Evolutionary conservation across 371 early-diverging fungal genomes (phyloP).

Genomic region (Smittium mucronatum): DNA sequence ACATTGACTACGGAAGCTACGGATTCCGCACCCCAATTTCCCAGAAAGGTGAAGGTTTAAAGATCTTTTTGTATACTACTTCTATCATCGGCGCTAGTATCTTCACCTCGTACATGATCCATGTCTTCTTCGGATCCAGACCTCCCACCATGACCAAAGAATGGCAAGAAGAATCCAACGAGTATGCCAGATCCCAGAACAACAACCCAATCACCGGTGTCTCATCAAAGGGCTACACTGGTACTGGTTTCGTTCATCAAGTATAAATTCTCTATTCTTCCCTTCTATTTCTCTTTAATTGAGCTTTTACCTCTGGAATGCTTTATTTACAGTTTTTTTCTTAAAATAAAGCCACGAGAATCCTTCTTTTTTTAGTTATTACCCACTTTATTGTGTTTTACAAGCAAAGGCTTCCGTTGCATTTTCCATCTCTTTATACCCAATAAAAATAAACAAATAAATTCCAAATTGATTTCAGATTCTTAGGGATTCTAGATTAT

Average conservation of each 20-base stretch:
- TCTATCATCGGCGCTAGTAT: conserved; percentile 42
- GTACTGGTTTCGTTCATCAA: conserved; percentile 50
- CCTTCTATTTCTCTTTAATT: no score
- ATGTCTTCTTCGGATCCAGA: conserved; percentile 21
- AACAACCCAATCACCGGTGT: conserved; percentile 82
- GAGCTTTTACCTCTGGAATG: no score
- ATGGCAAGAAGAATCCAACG: conserved; percentile 85
- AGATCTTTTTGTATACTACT: conserved; percentile 58
- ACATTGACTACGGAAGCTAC: conserved; percentile 88
- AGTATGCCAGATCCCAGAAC: conserved; percentile 65
- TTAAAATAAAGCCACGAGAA: no score
- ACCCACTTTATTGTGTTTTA: no score
- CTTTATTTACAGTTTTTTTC: no score
- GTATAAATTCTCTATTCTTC: conserved; percentile 27
- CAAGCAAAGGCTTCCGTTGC: no score
- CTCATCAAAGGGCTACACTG: conserved; percentile 72
- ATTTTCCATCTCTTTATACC: no score
- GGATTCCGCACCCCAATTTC: conserved; percentile 70
- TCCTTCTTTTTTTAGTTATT: no score
- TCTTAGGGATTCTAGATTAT: no score
- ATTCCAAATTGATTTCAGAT: no score
- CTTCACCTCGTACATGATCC: conserved; percentile 42
- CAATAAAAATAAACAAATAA: no score
- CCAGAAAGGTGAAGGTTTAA: conserved; percentile 56
- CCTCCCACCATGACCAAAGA: conserved; percentile 71